Percentiles rank a stretch among this genome's conserved stretches.
Evolutionary conservation across 2,329 filamentous ascomycete genomes (phyloP).

Genomic region (Curvularia eragrostidis): DNA sequence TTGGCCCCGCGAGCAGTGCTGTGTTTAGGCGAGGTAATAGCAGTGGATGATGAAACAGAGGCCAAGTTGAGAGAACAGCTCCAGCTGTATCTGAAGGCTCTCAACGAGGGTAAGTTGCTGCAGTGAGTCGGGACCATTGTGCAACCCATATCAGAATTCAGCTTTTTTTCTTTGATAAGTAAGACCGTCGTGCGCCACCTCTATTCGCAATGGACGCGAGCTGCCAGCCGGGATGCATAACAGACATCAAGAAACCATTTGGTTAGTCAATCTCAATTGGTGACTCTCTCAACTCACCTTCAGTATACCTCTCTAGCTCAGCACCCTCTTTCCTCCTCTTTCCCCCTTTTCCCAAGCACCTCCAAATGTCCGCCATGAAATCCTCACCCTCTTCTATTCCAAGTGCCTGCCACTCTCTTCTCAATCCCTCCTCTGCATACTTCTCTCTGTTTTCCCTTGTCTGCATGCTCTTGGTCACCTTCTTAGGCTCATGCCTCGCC

Average conservation of each 20-base stretch:
- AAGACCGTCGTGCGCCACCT: not conserved
- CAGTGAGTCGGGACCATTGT: not conserved
- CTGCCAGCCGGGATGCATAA: not conserved
- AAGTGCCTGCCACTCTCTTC: conserved; percentile 24
- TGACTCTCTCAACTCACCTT: not conserved
- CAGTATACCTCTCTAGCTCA: not conserved
- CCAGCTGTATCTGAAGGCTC: not conserved
- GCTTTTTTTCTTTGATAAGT: not conserved
- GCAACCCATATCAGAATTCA: not conserved
- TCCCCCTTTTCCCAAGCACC: not conserved
- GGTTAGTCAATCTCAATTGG: not conserved
- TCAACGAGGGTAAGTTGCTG: not conserved
- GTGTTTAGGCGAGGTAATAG: conserved; percentile 17
- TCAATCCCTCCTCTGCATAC: conserved; percentile 28
- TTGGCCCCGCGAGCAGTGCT: conserved; percentile 16
- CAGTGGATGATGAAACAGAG: conserved; percentile 10
- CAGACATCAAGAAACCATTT: not conserved
- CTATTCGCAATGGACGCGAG: not conserved
- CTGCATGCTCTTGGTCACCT: conserved; percentile 25
- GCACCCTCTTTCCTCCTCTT: not conserved
- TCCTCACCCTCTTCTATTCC: conserved; percentile 2
- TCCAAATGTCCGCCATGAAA: not conserved
- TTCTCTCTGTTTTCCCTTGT: conserved; percentile 22
- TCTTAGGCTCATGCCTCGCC: not conserved
- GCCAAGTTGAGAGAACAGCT: conserved; percentile 9